A percentile compares a stretch with the other conserved stretches of the same genome.
phyloP scores from a whole-genome alignment of 2,329 filamentous ascomycete genomes.

The Blastomyces silverae region DNA sequence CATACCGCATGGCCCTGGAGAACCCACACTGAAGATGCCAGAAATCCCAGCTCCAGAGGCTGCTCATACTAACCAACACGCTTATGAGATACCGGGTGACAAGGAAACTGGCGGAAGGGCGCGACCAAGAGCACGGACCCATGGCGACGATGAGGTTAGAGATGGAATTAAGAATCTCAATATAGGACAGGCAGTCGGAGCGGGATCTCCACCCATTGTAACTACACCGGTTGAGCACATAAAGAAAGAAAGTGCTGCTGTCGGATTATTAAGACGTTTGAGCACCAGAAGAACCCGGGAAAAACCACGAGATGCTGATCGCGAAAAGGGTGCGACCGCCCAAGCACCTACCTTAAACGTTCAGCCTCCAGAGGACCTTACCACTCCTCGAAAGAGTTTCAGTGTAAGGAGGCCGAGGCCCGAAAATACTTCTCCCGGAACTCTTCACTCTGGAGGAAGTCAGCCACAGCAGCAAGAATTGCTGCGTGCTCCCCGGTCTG shows the following conservation, averaged over 20 bases:
- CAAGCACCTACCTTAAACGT: slow-evolving; percentile 71
- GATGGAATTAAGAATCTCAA: slow-evolving; percentile 64
- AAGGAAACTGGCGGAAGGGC: slow-evolving; percentile 76
- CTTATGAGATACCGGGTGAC: slow-evolving; percentile 85
- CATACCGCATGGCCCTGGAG: slow-evolving; percentile 51
- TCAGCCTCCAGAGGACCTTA: slow-evolving; percentile 66
- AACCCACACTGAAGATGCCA: slow-evolving; percentile 57
- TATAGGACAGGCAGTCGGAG: slow-evolving; percentile 44
- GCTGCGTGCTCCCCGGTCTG: slow-evolving; percentile 63
- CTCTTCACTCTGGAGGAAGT: slow-evolving; percentile 52
- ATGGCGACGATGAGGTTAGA: slow-evolving; percentile 84
- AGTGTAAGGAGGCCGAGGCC: slow-evolving; percentile 63
- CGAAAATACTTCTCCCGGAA: slow-evolving; percentile 47
- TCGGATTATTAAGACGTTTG: slow-evolving; percentile 76
- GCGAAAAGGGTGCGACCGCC: slow-evolving; percentile 52
- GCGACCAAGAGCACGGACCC: slow-evolving; percentile 78
- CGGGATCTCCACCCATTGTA: slow-evolving; percentile 45
- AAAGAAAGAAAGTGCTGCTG: slow-evolving; percentile 83
- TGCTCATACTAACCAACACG: slow-evolving; percentile 76
- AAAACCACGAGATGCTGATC: slow-evolving; percentile 40
- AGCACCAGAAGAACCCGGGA: slow-evolving; percentile 74
- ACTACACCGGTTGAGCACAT: slow-evolving; percentile 55
- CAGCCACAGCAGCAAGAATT: slow-evolving; percentile 72
- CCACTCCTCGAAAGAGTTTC: slow-evolving; percentile 74
- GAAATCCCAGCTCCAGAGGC: slow-evolving; percentile 75